Evolutionary conservation across 2,329 filamentous ascomycete species (phyloP), one percentile per base, ranked within the genome.

Genomic region (Calonectria henricotiae): DNA sequence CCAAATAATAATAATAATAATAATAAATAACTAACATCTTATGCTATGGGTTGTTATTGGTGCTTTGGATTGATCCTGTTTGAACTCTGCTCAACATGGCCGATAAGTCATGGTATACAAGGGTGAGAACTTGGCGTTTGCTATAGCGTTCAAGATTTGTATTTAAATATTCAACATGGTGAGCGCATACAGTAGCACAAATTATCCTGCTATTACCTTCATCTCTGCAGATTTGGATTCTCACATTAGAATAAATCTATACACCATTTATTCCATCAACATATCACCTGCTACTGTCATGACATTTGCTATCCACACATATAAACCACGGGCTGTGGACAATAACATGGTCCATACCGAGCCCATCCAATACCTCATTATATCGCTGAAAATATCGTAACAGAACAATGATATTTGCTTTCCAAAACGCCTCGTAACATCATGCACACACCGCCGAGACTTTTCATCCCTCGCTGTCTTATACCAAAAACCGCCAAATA

Each of bases 341-440:
- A 39, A 11, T 49, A 5, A 49, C 46, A 30, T 49, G 32, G 20
- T 39, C 51, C n/a, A 39, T 55, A 37, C 13, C 51, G 23, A 55
- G 20, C 27, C 51, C 32, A 55, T 13, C 51, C 51, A 55, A 55
- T 25, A 39, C 20, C 30, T 55, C 51, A 55, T 55, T 55, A 55
- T 55, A 11, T 55, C 51, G 20, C n/a, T 32, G 23, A 46, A n/a
- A 43, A 37, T 39, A 27, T 39, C 51, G 30, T 55, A 55, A 37
- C 32, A 60, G 58, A 65, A 23, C 51, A 60, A 58, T 30, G 17
- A 30, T 41, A 15, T 12, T 15, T 55, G 37, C 15, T 65, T 65
- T 41, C 63, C 51, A 60, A 25, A 60, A 60, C 63, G 41, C 63
- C 63, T 46, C 20, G 32, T 65, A 58, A 47, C 35, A 20, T 47